Evolutionary conservation across 163 green algal genomes (phyloP).

Genomic region (Chloromonas sp.): DNA sequence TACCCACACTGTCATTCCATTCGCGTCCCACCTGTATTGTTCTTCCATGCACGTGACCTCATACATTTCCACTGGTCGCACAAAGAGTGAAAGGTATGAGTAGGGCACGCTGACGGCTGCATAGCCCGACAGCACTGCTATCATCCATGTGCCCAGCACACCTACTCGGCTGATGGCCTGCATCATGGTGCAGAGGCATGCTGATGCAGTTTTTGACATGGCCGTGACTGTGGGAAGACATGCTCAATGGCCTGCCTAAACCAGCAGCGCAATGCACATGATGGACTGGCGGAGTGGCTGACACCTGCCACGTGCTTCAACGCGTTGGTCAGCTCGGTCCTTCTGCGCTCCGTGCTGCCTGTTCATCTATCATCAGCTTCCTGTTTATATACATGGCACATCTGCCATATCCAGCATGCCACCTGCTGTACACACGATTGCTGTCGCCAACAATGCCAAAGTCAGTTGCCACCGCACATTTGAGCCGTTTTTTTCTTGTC

Average conservation of each 20-base stretch:
- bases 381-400: too few relatives aligned
- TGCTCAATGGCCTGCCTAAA: neutral
- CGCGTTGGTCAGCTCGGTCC: neutral
- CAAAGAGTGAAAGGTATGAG: conserved; percentile 86
- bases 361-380: neutral
- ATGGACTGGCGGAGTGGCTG: neutral
- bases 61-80: conserved; percentile 64
- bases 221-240: neutral
- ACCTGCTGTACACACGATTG: too few relatives aligned
- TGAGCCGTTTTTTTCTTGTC: too few relatives aligned
- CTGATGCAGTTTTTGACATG: neutral
- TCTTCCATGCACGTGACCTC: conserved; percentile 59
- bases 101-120: conserved; percentile 86
- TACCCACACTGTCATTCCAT: neutral
- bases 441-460: neutral
- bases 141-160: conserved; percentile 84
- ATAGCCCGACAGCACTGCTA: conserved; percentile 89
- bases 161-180: conserved; percentile 79
- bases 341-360: neutral
- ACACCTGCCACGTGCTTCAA: neutral
- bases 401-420: too few relatives aligned
- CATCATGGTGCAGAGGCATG: neutral
- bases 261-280: neutral
- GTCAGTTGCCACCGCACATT: neutral
- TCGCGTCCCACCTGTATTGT: conserved; percentile 30